These are phyloP conservation scores for Solanum paucissectum DNA, from an alignment of 257 asterid genomes.

Conservation along the genomic window DNA sequence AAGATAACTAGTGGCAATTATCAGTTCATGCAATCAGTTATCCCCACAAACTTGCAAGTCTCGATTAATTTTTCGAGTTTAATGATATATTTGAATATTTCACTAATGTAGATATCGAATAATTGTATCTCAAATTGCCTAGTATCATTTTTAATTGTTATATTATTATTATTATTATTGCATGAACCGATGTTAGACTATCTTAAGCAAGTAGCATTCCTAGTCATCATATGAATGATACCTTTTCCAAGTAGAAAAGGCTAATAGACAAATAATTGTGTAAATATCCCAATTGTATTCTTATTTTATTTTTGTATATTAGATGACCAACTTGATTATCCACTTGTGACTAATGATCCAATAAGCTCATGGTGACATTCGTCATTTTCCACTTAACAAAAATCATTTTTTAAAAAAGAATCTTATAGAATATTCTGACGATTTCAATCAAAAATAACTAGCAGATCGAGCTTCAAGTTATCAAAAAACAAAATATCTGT, in stretches of 20 bases:
- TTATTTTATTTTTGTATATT: too few species aligned
- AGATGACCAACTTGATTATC: background rate
- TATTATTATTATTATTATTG: background rate
- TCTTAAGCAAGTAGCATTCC: background rate
- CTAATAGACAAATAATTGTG: background rate
- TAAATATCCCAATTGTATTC: background rate
- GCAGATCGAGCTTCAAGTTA: too few species aligned
- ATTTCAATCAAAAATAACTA: too few species aligned
- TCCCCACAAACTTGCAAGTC: too few species aligned
- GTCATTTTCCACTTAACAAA: background rate
- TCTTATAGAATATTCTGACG: too few species aligned
- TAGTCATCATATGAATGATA: background rate
- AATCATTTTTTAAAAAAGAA: too few species aligned
- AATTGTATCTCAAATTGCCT: background rate
- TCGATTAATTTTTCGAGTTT: too few species aligned
- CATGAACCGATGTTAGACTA: background rate
- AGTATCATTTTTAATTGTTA: too few species aligned
- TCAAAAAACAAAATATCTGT: background rate
- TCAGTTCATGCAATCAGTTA: too few species aligned
- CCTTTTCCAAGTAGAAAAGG: background rate
- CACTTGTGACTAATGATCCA: background rate
- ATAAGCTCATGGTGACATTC: background rate
- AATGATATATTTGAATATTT: too few species aligned
- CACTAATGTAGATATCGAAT: too few species aligned
- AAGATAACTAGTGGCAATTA: too few species aligned